Base-by-base conservation (phyloP, 495 filamentous ascomycete genomes). In the Xylaria bambusicola region DNA sequence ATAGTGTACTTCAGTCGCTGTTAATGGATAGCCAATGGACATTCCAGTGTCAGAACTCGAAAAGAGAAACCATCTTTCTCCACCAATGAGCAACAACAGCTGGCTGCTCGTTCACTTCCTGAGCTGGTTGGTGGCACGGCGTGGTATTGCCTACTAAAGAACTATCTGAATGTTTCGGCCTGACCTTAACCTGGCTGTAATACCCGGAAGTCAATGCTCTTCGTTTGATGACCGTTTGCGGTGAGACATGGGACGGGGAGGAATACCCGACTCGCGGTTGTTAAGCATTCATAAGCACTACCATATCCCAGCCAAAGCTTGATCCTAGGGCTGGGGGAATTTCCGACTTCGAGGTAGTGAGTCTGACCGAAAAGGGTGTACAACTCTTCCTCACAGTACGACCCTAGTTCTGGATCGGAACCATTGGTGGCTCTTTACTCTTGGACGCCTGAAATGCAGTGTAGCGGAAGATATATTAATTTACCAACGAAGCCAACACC, bases 401-500 rank as follows among this genome's bases (percentile, higher is more conserved):
- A 13, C 24, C 7, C 27, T 36, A 24, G 31, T 26, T 35, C 29
- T 24, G 53, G 38, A 17, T 27, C 21, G 33, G 7, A 12, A 6
- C 49, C 35, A 24, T 36, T 27, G 35, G 42, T n/a, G 51, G 56
- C 46, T 38, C 3, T 38, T 13, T 38, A 6, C 36, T 38, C 6
- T 38, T 51, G 36, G 47, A 51, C 46, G 41, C 54, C 55, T 31
- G 12, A 58, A 24, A 21, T 31, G 56, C 18, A 23, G 47, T 42
- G 56, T 33, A 41, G 35, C 56, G 27, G 21, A 54, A 5, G 24
- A 50, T 50, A 58, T 40, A 50, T 58, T 58, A 58, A 49, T 50
- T 42, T 23, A 50, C 8, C 46, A 49, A 49, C 46, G 15, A 23
- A 31, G 26, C 41, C 36, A 9, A 23, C 24, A 49, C 21, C 38